These are phyloP conservation scores for Remersonia thermophila DNA, from an alignment of 2,329 filamentous ascomycete genomes.

Conservation along the genomic window DNA sequence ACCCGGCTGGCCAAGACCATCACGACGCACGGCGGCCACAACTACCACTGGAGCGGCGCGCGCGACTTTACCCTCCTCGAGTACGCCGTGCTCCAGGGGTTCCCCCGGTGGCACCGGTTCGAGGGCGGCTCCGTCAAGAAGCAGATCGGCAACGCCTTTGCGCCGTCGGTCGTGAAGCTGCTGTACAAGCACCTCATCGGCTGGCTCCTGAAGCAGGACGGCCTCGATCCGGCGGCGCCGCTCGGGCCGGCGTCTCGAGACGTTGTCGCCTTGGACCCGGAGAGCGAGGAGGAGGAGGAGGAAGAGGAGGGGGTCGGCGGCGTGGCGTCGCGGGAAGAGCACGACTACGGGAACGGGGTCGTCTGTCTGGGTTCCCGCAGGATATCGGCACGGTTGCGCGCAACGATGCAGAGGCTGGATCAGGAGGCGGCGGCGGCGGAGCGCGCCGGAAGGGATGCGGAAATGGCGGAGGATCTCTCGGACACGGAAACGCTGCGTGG, in stretches of 20 bases:
- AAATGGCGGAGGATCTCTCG: conserved; percentile 1
- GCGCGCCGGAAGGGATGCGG: background rate
- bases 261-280: background rate
- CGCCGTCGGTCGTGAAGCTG: conserved; percentile 42
- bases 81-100: conserved; percentile 56
- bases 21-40: conserved; percentile 49
- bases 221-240: conserved; percentile 13
- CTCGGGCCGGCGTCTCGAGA: background rate
- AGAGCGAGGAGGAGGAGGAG: background rate
- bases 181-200: conserved; percentile 36
- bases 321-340: background rate
- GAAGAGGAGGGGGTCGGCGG: background rate
- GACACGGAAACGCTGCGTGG: conserved; percentile 3
- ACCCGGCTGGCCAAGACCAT: conserved; percentile 44
- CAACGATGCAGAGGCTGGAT: background rate
- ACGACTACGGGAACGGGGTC: background rate
- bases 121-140: conserved; percentile 31
- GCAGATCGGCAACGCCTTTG: conserved; percentile 73
- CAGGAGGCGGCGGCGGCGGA: background rate
- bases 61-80: conserved; percentile 56
- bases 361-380: background rate
- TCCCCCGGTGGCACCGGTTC: conserved; percentile 51
- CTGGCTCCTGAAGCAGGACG: conserved; percentile 34
- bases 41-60: conserved; percentile 53
- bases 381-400: background rate